phyloP scores from a whole-genome alignment of 2,329 filamentous ascomycete species.

The Xylariomycetidae sp. region DNA sequence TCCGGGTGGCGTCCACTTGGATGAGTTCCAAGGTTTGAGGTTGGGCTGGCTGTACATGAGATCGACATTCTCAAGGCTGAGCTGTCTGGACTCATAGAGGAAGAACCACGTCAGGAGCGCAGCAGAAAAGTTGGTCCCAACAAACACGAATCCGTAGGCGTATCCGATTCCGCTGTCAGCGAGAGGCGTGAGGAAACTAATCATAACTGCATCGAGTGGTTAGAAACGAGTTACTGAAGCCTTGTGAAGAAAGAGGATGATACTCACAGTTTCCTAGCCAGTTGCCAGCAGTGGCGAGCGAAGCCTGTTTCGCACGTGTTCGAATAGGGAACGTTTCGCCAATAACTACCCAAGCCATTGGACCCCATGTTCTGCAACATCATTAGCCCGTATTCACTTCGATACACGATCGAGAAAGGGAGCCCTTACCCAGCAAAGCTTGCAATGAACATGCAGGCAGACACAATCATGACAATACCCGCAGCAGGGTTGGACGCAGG shows the following conservation, averaged over 20 bases:
- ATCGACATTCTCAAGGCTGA: constrained; percentile 67
- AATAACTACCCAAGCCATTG: constrained; percentile 62
- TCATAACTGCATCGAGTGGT: constrained; percentile 43
- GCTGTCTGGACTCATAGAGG: constrained; percentile 58
- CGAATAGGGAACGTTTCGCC: constrained; percentile 59
- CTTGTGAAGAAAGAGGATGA: not conserved
- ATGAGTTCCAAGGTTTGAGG: constrained; percentile 57
- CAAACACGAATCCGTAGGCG: constrained; percentile 60
- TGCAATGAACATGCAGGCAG: constrained; percentile 68
- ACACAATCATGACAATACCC: constrained; percentile 64
- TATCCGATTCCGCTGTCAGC: constrained; percentile 57
- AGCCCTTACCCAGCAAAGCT: constrained; percentile 52
- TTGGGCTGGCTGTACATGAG: constrained; percentile 57
- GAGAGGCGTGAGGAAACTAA: constrained; percentile 63
- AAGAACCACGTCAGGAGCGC: constrained; percentile 62
- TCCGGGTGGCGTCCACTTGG: constrained; percentile 44
- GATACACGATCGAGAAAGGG: too few relatives aligned
- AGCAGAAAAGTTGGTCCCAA: constrained; percentile 53
- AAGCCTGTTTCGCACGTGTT: constrained; percentile 48
- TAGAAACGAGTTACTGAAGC: too few relatives aligned
- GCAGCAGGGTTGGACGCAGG: constrained; percentile 38
- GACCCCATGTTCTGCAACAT: constrained; percentile 53
- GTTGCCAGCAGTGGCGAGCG: constrained; percentile 48
- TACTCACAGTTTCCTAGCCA: constrained; percentile 53
- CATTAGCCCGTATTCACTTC: too few relatives aligned